phyloP scores from a whole-genome alignment of 352 stramenopile species.

The Peronosclerospora sorghi region DNA sequence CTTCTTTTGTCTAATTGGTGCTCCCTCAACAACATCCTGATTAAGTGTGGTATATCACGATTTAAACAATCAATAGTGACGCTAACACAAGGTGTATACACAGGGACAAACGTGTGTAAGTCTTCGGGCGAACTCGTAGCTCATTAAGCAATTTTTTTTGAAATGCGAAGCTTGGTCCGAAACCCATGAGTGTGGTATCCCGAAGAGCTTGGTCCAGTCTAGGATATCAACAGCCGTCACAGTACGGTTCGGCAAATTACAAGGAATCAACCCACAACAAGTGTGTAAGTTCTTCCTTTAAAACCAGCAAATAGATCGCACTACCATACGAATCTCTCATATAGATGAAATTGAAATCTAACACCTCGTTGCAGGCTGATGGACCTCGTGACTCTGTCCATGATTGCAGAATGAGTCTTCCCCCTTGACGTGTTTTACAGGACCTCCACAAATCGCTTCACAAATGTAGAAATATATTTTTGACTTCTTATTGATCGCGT shows the following conservation, averaged over 20 bases:
- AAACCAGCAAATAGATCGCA: not conserved
- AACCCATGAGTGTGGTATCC: not conserved
- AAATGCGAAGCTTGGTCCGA: not conserved
- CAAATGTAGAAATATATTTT: not conserved
- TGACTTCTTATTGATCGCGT: not conserved
- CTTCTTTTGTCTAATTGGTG: not conserved
- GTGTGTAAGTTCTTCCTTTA: not conserved
- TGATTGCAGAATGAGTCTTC: constrained; percentile 5
- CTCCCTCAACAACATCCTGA: not conserved
- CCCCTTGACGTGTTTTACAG: constrained; percentile 11
- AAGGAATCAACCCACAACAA: not conserved
- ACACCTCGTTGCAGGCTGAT: not conserved
- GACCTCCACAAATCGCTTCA: not conserved
- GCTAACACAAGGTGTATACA: constrained; percentile 1
- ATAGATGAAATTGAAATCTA: constrained; percentile 1
- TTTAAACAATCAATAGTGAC: not conserved
- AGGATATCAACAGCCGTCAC: not conserved
- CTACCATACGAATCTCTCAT: not conserved
- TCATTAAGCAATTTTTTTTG: not conserved
- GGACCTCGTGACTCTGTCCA: constrained; percentile 2
- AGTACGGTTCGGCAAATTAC: not conserved
- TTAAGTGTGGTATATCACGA: not conserved
- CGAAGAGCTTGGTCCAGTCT: constrained; percentile 1
- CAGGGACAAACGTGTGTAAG: not conserved
- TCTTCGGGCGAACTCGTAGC: not conserved